Base-by-base conservation (phyloP, 2,329 filamentous ascomycete species). In the Nemania serpens region DNA sequence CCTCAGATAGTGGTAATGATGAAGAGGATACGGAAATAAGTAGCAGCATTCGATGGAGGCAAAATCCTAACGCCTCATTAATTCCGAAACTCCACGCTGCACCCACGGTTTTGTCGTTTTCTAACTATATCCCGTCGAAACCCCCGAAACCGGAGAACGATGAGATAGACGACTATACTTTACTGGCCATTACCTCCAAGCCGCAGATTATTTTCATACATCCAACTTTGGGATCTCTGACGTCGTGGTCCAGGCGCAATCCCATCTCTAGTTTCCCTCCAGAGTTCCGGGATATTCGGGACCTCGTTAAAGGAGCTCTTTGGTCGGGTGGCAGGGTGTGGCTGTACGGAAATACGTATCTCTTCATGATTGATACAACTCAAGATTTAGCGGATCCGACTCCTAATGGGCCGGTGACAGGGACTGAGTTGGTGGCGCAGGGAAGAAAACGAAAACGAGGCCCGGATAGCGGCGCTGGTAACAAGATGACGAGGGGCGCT, bases 341-440 rank as follows among this genome's bases (percentile, higher is more conserved):
- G 92, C 78, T 98, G 18, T 97, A 96, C 71, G 93, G 94, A 6
- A 85, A 87, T 42, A 88, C 85, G 1, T 98, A 93, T 83, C 76
- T 99, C 22, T 93, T 91, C 78, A 98, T 98, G 93, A 86, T 99
- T 62, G 93, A 98, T 74, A 79, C 96, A 33, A 84, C 85, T 18
- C 84, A 84, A 69, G 89, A 97, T 73, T 82, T 95, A 50, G 73
- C 77, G 0, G 73, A 75, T 10, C 71, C 69, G 25, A 71, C 72
- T n/a, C 69, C 71, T 39, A 65, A 70, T 1, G 59, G 65, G 1
- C 55, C 66, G 1, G 66, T 65, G 1, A 66, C 71, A n/a, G 73
- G 76, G 36, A 71, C 59, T 37, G 71, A 70, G 56, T 62, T 66
- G 9, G 65, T 65, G 42, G 59, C 59, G 34, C 68, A 66, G 17